Percentiles rank a stretch among this genome's conserved stretches.
These are phyloP conservation scores for Cavenderia fasciculata DNA, from an alignment of 78 protist species.

Conservation along the genomic window DNA sequence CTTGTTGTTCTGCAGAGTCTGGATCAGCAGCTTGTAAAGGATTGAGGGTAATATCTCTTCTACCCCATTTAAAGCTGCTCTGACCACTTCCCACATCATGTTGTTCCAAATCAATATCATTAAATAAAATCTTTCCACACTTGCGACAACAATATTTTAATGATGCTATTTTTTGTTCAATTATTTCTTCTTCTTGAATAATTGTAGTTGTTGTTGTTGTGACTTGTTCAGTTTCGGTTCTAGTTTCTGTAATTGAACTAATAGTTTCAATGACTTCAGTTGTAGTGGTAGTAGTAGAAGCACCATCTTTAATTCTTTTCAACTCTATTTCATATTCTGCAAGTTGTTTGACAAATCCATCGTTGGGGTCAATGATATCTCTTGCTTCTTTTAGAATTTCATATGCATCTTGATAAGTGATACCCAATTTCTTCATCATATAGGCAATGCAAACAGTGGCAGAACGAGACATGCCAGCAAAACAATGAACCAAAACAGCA, in stretches of 20 bases:
- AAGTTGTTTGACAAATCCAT: conserved; percentile 77
- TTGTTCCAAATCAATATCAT: conserved; percentile 1
- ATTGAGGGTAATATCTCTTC: background rate
- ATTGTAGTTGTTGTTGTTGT: conserved; percentile 7
- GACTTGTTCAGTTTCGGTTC: background rate
- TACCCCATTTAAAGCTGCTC: conserved; percentile 27
- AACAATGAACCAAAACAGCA: conserved; percentile 83
- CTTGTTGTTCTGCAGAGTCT: background rate
- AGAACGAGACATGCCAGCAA: conserved; percentile 83
- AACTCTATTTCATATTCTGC: conserved; percentile 5
- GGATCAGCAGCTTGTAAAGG: background rate
- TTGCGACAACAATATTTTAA: conserved; percentile 46
- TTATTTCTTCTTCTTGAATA: background rate
- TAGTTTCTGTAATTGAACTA: background rate
- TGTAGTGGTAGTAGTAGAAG: background rate
- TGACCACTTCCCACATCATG: conserved; percentile 66
- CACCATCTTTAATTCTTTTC: too few species aligned
- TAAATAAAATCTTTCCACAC: conserved; percentile 44
- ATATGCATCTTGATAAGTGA: conserved; percentile 62
- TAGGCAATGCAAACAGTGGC: conserved; percentile 73
- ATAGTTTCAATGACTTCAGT: background rate
- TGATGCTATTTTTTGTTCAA: background rate
- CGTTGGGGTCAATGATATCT: conserved; percentile 73
- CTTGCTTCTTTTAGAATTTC: conserved; percentile 50
- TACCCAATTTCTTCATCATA: conserved; percentile 49